Base-by-base conservation (phyloP, 306 rosid species). In the Begonia fuchsioides region DNA sequence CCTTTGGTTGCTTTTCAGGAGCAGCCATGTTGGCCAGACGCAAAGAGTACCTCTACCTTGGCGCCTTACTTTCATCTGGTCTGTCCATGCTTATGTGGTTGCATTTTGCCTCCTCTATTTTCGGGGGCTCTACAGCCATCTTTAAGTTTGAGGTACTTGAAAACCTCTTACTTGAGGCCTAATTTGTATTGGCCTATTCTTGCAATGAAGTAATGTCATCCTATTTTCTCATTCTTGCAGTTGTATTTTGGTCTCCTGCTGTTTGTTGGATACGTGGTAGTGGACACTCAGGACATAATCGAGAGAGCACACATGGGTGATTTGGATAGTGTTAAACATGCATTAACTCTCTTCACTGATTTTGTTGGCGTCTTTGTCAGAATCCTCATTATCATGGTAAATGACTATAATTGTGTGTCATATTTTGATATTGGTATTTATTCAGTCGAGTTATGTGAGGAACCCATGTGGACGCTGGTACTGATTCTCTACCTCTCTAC, bases 21-120 rank as follows among this genome's bases (percentile, higher is more conserved):
- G 87, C 97, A 51, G 81, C 97, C 49, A 68, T 84, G 73, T 75
- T 88, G 54, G 93, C 97, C 17, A 81, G 69, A 71, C 95, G 97
- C 20, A 77, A 95, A 64, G 97, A 88, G 61, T 88, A 74, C 57
- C 90, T 88, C 40, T 88, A 88, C 68, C 87, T 88, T 15, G 95
- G 97, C 47, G 97, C 93, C 44, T 57, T 88, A 52, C 80, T 88
- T 43, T 84, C 95, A 58, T 88, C 97, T 32, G 97, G 97, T 15
- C 14, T 88, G 54, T 81, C 93, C 54, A 72, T 84, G 41, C 81
- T 90, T 7, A 44, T 84, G 48, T 90, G 95, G 95, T 19, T 90
- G 66, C 97, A 75, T 17, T 81, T 78, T 47, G 93, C 92, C 43
- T 76, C 95, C 53, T 66, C 87, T 55, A 9, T 84, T 47, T 90